Percentiles rank a stretch among this genome's conserved stretches.
These are phyloP conservation scores for Pythium biforme DNA, from an alignment of 352 stramenopile species.

Conservation along the genomic window DNA sequence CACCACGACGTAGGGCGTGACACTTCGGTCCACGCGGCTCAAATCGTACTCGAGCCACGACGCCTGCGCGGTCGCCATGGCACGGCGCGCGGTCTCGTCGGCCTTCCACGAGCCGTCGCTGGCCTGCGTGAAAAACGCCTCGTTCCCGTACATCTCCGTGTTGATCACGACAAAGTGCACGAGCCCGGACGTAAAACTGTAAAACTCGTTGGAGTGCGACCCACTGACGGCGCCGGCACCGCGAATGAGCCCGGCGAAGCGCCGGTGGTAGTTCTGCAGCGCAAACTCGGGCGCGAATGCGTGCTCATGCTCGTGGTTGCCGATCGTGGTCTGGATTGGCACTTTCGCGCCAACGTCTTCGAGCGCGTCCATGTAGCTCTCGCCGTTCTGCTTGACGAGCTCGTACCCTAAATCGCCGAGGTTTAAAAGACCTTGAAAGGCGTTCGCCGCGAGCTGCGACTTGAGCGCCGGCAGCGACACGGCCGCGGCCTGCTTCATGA, in stretches of 20 bases:
- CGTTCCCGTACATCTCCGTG: constrained; percentile 74
- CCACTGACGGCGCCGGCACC: constrained; percentile 57
- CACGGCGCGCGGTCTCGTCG: constrained; percentile 40
- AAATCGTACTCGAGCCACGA: constrained; percentile 74
- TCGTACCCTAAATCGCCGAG: constrained; percentile 76
- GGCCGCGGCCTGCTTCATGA: constrained; percentile 52
- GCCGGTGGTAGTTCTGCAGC: constrained; percentile 71
- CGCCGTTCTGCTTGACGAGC: constrained; percentile 57
- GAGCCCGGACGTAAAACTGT: constrained; percentile 61
- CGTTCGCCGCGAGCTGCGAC: constrained; percentile 34
- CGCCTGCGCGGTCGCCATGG: constrained; percentile 34
- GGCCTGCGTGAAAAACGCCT: constrained; percentile 47
- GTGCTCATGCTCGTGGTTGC: constrained; percentile 80
- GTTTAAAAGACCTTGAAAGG: constrained; percentile 66
- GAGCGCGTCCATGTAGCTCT: constrained; percentile 77
- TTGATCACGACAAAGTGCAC: constrained; percentile 81
- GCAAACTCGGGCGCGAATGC: constrained; percentile 44
- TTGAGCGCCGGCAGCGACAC: constrained; percentile 68
- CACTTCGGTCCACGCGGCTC: constrained; percentile 51
- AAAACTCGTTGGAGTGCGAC: constrained; percentile 73
- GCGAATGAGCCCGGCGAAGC: constrained; percentile 52
- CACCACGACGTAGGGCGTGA: constrained; percentile 73
- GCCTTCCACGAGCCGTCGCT: constrained; percentile 50
- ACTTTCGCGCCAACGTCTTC: constrained; percentile 54
- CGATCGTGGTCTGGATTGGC: constrained; percentile 72